Evolutionary conservation across 2,329 filamentous ascomycete species (phyloP).

Genomic region (Lecanicillium sp.): DNA sequence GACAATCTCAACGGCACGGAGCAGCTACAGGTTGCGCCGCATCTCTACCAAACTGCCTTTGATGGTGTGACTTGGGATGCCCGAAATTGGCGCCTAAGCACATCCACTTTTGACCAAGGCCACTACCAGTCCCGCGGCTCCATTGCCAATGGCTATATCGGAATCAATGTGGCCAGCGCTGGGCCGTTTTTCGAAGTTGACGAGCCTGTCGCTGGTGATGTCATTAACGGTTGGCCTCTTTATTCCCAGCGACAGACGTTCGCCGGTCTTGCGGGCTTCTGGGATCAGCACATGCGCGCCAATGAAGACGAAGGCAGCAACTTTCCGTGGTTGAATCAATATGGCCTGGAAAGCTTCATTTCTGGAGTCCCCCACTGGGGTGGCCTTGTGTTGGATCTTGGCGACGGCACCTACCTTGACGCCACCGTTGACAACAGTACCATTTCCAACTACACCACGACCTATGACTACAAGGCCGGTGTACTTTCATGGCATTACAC

Average conservation of each 20-base stretch:
- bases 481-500: slow-evolving; percentile 55
- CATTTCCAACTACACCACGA: slow-evolving; percentile 52
- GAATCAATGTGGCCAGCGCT: slow-evolving; percentile 17
- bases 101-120: slow-evolving; percentile 16
- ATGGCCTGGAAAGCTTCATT: slow-evolving; percentile 54
- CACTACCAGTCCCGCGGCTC: slow-evolving; percentile 19
- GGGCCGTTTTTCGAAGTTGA: slow-evolving; percentile 21
- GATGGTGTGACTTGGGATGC: slow-evolving; percentile 18
- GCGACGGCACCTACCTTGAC: slow-evolving; percentile 46
- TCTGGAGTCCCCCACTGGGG: slow-evolving; percentile 58
- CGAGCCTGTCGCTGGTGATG: slow-evolving; percentile 11
- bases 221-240: slow-evolving; percentile 60
- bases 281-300: slow-evolving; percentile 44
- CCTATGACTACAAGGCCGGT: slow-evolving; percentile 54
- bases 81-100: slow-evolving; percentile 17
- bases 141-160: slow-evolving; percentile 21
- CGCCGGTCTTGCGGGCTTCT: slow-evolving; percentile 61
- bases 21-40: not conserved
- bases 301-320: slow-evolving; percentile 53
- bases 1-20: no score
- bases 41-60: slow-evolving; percentile 16
- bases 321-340: slow-evolving; percentile 60
- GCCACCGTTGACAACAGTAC: slow-evolving; percentile 49
- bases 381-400: slow-evolving; percentile 39
- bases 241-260: slow-evolving; percentile 56